Conservation (phyloP, 257 asterid genomes). For the Solanum clarkiae region DNA sequence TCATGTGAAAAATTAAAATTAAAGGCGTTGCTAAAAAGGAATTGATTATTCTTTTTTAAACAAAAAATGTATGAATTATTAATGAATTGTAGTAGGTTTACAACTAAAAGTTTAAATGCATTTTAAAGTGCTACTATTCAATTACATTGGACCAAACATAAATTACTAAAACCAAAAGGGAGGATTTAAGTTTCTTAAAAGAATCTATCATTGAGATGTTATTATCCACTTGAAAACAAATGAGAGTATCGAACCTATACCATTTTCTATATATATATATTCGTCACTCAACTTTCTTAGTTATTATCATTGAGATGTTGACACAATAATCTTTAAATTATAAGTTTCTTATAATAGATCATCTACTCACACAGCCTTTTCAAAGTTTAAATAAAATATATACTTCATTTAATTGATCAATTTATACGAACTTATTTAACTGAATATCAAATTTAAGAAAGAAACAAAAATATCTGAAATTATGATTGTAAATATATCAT, state of each 20-base stretch:
- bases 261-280: neutral
- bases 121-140: neutral
- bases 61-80: no score
- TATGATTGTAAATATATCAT: neutral
- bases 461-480: neutral
- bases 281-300: neutral
- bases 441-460: neutral
- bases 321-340: neutral
- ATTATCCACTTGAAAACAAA: neutral
- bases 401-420: neutral
- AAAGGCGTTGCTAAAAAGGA: no score
- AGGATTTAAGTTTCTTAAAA: neutral
- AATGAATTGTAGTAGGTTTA: neutral
- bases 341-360: neutral
- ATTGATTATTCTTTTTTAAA: no score
- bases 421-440: neutral
- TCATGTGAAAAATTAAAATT: no score
- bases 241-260: neutral
- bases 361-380: neutral
- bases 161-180: neutral
- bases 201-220: no score
- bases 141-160: neutral
- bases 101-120: neutral
- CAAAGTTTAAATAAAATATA: neutral
- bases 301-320: neutral